Evolutionary conservation across 2,329 filamentous ascomycete genomes (phyloP), one percentile per base, ranked within the genome.

Genomic region (Rutstroemia sp.): DNA sequence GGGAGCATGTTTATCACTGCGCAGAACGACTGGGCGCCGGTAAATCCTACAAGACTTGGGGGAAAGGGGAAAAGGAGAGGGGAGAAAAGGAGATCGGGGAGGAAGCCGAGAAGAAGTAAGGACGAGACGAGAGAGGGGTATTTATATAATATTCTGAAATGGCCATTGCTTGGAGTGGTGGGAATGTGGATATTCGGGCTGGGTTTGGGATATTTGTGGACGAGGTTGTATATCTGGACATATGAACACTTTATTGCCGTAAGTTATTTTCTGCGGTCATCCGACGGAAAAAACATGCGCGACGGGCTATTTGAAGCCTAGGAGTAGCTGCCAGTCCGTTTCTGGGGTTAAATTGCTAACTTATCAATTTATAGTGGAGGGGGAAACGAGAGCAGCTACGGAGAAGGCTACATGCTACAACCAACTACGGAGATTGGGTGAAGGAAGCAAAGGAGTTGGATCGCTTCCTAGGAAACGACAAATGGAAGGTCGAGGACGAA

Each of bases 51-150:
- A 30, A 59, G 50, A 23, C 16, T 49, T 39, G 52, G 54, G 57
- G 30, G 57, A 12, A 59, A 61, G 21, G 76, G 77, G 54, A 70
- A 70, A 58, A 60, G 63, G 50, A 51, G 61, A 44, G 68, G 67
- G 57, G 66, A 62, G 68, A 71, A 67, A 70, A 64, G 66, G 73
- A 60, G 74, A 71, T 60, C 71, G 72, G 40, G 60, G 38, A 59
- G 55, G 46, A 63, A 58, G 45, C 56, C 60, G 16, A 60, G 60
- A 42, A 49, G 87, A 57, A 87, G 82, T 61, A 89, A 84, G 67
- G 94, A 99, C 69, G 94, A 99, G 76, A 97, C 92, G 2, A 79
- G 94, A 63, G 94, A 99, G 74, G 94, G 94, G 19, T 89, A 94
- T 68, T 79, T 96, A 10, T 99, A 99, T 71, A 83, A 82, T 1